These are phyloP conservation scores for Ogataea nonfermentans DNA, from an alignment of 805 yeast species.

Conservation along the genomic window DNA sequence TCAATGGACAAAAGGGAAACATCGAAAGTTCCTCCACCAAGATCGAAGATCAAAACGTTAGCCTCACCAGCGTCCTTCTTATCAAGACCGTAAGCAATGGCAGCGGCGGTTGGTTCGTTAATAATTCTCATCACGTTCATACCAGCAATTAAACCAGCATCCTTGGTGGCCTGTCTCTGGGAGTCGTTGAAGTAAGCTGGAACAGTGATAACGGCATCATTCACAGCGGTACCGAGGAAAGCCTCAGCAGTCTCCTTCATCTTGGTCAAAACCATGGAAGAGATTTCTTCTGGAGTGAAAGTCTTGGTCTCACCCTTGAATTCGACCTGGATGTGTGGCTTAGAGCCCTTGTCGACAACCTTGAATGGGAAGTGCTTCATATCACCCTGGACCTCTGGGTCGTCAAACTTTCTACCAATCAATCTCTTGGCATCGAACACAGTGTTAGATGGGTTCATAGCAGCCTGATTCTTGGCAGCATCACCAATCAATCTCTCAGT, in stretches of 20 bases:
- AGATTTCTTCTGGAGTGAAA: conserved; percentile 73
- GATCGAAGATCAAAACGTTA: conserved; percentile 89
- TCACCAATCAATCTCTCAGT: conserved; percentile 80
- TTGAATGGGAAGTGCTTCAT: conserved; percentile 88
- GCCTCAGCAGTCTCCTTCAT: conserved; percentile 84
- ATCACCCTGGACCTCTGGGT: conserved; percentile 78
- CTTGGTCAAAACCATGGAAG: conserved; percentile 74
- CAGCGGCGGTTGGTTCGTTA: conserved; percentile 93
- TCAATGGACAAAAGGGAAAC: conserved; percentile 89
- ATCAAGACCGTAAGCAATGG: conserved; percentile 95
- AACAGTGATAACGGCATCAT: conserved; percentile 74
- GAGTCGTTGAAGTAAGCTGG: conserved; percentile 82
- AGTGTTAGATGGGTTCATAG: conserved; percentile 74
- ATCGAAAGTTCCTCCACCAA: conserved; percentile 99
- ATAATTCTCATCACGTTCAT: conserved; percentile 74
- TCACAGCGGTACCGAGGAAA: conserved; percentile 66
- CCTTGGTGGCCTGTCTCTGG: conserved; percentile 81
- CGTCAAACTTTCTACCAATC: conserved; percentile 77
- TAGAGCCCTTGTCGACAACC: conserved; percentile 60
- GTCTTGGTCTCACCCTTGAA: conserved; percentile 67
- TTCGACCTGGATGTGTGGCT: conserved; percentile 69
- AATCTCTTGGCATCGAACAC: conserved; percentile 82
- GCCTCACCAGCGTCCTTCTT: conserved; percentile 73
- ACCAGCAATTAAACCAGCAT: conserved; percentile 80
- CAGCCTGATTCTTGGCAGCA: conserved; percentile 83